A percentile compares a stretch with the other conserved stretches of the same genome.
Evolutionary conservation across 1,139 yeast genomes (phyloP).

Genomic region (Geotrichum bryndzae): DNA sequence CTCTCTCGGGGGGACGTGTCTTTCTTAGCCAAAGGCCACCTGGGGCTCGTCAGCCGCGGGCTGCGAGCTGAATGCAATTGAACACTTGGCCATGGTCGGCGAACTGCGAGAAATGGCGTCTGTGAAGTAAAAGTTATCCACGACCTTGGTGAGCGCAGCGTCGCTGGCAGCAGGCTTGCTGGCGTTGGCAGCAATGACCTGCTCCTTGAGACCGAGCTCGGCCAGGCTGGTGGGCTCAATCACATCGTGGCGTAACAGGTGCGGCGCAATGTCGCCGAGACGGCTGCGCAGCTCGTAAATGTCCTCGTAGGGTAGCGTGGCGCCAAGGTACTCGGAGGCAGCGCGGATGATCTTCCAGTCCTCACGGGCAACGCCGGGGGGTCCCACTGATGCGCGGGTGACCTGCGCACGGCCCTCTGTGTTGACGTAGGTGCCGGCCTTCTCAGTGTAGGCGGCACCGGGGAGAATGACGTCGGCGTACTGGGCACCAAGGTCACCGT

Average conservation of each 20-base stretch:
- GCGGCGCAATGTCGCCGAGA: conserved; percentile 75
- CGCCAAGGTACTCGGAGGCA: conserved; percentile 67
- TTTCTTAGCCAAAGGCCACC: background rate
- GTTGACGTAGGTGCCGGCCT: conserved; percentile 77
- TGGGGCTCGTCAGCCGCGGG: background rate
- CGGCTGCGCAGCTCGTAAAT: conserved; percentile 62
- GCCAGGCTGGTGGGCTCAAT: conserved; percentile 61
- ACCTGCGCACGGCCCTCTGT: conserved; percentile 87
- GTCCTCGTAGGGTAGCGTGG: conserved; percentile 73
- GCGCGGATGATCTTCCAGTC: conserved; percentile 90
- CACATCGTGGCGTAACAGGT: conserved; percentile 67
- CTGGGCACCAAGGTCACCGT: conserved; percentile 86
- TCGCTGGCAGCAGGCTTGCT: conserved; percentile 44
- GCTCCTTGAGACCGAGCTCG: conserved; percentile 51
- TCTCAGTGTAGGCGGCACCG: conserved; percentile 85
- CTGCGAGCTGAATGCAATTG: conserved; percentile 32
- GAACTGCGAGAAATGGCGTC: conserved; percentile 83
- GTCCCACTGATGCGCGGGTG: conserved; percentile 80
- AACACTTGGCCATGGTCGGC: conserved; percentile 82
- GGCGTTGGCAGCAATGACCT: conserved; percentile 36
- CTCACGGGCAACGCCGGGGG: conserved; percentile 88
- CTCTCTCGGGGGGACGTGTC: background rate
- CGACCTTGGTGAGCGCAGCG: conserved; percentile 52
- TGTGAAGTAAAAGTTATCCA: conserved; percentile 80
- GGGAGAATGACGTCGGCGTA: conserved; percentile 85